Percentiles rank a stretch among this genome's conserved stretches.
These are phyloP conservation scores for Sugiyamaella floridensis DNA, from an alignment of 805 yeast species.

Conservation along the genomic window DNA sequence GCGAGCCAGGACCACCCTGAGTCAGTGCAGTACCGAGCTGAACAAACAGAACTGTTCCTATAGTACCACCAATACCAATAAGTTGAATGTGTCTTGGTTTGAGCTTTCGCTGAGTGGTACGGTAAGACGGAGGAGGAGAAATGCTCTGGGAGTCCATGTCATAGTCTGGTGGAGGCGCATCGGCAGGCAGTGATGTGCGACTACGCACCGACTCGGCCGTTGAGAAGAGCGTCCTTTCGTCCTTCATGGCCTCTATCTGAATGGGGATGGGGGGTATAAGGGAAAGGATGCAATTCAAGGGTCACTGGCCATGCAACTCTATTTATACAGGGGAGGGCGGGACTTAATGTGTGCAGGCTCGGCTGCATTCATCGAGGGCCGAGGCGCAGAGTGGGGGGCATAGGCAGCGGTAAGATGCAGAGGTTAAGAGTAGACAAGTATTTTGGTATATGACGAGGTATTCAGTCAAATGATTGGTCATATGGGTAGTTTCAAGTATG, in stretches of 20 bases:
- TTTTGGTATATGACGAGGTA: neutral
- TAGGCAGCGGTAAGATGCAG: no score
- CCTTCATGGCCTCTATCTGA: neutral
- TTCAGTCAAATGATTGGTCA: neutral
- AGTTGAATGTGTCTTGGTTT: conserved; percentile 68
- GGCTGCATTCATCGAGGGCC: no score
- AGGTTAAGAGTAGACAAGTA: neutral
- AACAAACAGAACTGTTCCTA: conserved; percentile 75
- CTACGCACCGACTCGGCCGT: neutral
- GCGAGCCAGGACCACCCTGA: conserved; percentile 63
- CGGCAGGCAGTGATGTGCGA: neutral
- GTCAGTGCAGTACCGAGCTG: conserved; percentile 59
- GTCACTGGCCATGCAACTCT: neutral
- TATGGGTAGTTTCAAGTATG: no score
- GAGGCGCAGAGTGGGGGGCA: no score
- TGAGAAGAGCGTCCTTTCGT: neutral
- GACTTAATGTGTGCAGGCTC: neutral
- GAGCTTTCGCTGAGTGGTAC: conserved; percentile 42
- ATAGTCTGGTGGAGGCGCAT: neutral
- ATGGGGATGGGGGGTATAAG: neutral
- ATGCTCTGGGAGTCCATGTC: neutral
- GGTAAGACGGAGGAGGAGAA: conserved; percentile 14
- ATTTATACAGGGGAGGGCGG: neutral
- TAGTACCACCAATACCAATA: conserved; percentile 74
- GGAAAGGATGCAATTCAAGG: neutral